Conservation (phyloP, 179 eudicot genomes). For the Patellifolia procumbens region DNA sequence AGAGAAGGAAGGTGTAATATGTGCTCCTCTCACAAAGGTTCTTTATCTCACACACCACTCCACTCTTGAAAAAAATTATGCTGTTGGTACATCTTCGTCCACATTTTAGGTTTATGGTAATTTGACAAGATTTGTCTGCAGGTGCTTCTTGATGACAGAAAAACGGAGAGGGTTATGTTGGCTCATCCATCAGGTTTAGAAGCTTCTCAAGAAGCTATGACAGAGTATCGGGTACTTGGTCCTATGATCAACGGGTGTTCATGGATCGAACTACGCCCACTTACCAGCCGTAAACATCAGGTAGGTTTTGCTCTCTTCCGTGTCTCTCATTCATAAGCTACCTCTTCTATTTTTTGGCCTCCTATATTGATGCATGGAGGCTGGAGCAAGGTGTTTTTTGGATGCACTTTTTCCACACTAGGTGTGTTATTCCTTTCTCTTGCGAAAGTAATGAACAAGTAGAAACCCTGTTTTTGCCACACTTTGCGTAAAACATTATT, state of each 20-base stretch:
- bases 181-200: conserved; percentile 71
- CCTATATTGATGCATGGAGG: background rate
- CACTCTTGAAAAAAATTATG: background rate
- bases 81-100: background rate
- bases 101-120: background rate
- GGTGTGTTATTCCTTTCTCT: background rate
- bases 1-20: conserved; percentile 82
- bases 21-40: conserved; percentile 88
- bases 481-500: background rate
- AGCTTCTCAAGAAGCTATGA: conserved; percentile 80
- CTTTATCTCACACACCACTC: background rate
- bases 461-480: background rate
- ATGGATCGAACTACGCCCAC: conserved; percentile 88
- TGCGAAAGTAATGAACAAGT: background rate
- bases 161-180: conserved; percentile 84
- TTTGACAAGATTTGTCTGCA: conserved; percentile 22
- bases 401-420: background rate
- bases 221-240: conserved; percentile 91
- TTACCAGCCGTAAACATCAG: conserved; percentile 87
- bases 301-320: conserved; percentile 28
- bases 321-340: background rate
- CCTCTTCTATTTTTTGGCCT: background rate
- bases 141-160: conserved; percentile 87
- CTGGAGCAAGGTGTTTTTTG: background rate
- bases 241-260: conserved; percentile 97